phyloP scores from a whole-genome alignment of 192 early-diverging fungal species.

The Bifiguratus adelaidae region DNA sequence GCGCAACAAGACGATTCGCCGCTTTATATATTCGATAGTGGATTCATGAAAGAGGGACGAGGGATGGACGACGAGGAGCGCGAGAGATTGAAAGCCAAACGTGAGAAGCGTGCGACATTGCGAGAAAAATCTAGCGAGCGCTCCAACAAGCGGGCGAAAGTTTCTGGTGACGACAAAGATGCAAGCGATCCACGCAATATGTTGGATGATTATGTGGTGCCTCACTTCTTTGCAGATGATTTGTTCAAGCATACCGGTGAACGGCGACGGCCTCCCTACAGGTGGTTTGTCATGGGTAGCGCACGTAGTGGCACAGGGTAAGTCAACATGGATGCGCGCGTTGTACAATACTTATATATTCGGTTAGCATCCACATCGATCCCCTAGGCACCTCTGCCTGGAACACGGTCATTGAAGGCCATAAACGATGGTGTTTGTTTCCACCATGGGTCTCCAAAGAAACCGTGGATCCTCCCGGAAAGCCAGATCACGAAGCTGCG shows the following conservation, averaged over 20 bases:
- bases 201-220: slow-evolving; percentile 52
- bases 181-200: slow-evolving; percentile 18
- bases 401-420: slow-evolving; percentile 61
- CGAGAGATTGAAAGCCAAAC: not conserved
- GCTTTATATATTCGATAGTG: slow-evolving; percentile 73
- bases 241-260: slow-evolving; percentile 54
- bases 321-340: slow-evolving; percentile 1
- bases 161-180: not conserved
- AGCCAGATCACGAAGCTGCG: slow-evolving; percentile 58
- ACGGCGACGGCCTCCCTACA: slow-evolving; percentile 52
- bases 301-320: slow-evolving; percentile 62
- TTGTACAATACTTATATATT: not conserved
- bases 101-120: not conserved
- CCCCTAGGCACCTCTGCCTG: slow-evolving; percentile 75
- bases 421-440: slow-evolving; percentile 72
- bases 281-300: slow-evolving; percentile 71
- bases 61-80: slow-evolving; percentile 5
- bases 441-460: slow-evolving; percentile 52
- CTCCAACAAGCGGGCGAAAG: slow-evolving; percentile 5
- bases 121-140: not conserved
- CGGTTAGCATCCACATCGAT: slow-evolving; percentile 41
- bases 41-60: slow-evolving; percentile 35
- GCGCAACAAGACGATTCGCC: slow-evolving; percentile 55
- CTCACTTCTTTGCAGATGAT: slow-evolving; percentile 65
- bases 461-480: slow-evolving; percentile 44